Evolutionary conservation across 164 flowering plant species (phyloP).

Genomic region (Chimonanthus praecox): DNA sequence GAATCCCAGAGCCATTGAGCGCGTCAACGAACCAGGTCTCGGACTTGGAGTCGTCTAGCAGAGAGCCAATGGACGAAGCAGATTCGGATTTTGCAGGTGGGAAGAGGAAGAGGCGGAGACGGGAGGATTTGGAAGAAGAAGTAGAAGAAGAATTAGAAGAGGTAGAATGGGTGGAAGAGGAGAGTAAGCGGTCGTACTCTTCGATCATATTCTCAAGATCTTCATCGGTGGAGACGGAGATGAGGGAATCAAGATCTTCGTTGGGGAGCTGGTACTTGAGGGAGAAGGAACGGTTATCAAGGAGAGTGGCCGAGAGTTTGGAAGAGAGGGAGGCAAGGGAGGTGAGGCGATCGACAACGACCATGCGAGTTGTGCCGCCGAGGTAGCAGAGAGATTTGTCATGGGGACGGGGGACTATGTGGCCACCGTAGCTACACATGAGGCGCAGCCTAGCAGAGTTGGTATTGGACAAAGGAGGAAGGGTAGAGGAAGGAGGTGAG

Average conservation of each 20-base stretch:
- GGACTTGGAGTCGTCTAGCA: slow-evolving; percentile 65
- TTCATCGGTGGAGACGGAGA: slow-evolving; percentile 84
- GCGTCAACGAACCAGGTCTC: slow-evolving; percentile 91
- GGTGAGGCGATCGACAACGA: slow-evolving; percentile 64
- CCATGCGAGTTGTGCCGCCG: slow-evolving; percentile 92
- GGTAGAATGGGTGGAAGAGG: slow-evolving; percentile 19
- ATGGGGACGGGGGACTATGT: slow-evolving; percentile 87
- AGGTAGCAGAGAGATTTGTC: slow-evolving; percentile 83
- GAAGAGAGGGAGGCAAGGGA: slow-evolving; percentile 51
- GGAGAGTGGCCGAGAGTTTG: slow-evolving; percentile 55
- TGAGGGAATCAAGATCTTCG: slow-evolving; percentile 85
- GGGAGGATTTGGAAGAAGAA: slow-evolving; percentile 26
- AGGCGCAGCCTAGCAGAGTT: slow-evolving; percentile 53
- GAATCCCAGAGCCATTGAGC: slow-evolving; percentile 43
- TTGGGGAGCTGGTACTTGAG: slow-evolving; percentile 85
- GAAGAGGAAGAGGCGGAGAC: slow-evolving; percentile 62
- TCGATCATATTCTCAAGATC: slow-evolving; percentile 96
- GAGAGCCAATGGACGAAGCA: slow-evolving; percentile 55
- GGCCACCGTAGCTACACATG: slow-evolving; percentile 96
- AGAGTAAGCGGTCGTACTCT: slow-evolving; percentile 65
- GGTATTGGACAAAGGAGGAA: slow-evolving; percentile 8
- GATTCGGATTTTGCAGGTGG: slow-evolving; percentile 52
- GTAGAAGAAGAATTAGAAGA: slow-evolving; percentile 19
- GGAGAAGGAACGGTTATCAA: slow-evolving; percentile 42
- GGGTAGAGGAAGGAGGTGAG: slow-evolving; percentile 14